Conservation (phyloP, 352 stramenopile genomes). For the Phytopythium vexans region DNA sequence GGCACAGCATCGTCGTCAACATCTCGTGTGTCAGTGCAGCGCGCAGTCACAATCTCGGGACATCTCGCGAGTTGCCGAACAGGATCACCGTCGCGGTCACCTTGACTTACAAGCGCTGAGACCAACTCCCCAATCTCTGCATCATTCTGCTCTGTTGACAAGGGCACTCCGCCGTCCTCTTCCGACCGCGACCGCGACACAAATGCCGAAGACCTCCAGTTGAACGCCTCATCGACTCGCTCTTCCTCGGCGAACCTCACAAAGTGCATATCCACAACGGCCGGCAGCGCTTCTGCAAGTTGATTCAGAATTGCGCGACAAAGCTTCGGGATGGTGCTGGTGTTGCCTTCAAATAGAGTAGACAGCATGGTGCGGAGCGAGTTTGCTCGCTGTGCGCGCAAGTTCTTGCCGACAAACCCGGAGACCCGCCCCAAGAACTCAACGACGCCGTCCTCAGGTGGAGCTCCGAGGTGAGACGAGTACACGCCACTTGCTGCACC, state of each 20-base stretch:
- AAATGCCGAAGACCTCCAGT: not conserved
- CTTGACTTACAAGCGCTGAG: not conserved
- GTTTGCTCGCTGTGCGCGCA: slow-evolving; percentile 27
- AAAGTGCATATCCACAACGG: slow-evolving; percentile 34
- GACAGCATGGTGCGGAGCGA: slow-evolving; percentile 17
- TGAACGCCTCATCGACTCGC: not conserved
- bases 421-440: slow-evolving; percentile 42
- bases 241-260: slow-evolving; percentile 13
- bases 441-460: slow-evolving; percentile 60
- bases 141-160: not conserved
- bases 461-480: slow-evolving; percentile 10
- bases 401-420: slow-evolving; percentile 41
- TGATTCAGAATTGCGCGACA: slow-evolving; percentile 31
- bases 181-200: not conserved
- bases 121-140: not conserved
- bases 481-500: slow-evolving; percentile 54
- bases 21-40: slow-evolving; percentile 22
- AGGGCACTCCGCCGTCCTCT: not conserved
- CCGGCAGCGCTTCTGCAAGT: slow-evolving; percentile 39
- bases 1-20: slow-evolving; percentile 20
- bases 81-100: not conserved
- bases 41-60: slow-evolving; percentile 19
- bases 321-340: slow-evolving; percentile 31
- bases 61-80: slow-evolving; percentile 9
- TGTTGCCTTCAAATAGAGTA: slow-evolving; percentile 59